Evolutionary conservation across 495 filamentous ascomycete species (phyloP).

Genomic region (Aspergillus leporis): DNA sequence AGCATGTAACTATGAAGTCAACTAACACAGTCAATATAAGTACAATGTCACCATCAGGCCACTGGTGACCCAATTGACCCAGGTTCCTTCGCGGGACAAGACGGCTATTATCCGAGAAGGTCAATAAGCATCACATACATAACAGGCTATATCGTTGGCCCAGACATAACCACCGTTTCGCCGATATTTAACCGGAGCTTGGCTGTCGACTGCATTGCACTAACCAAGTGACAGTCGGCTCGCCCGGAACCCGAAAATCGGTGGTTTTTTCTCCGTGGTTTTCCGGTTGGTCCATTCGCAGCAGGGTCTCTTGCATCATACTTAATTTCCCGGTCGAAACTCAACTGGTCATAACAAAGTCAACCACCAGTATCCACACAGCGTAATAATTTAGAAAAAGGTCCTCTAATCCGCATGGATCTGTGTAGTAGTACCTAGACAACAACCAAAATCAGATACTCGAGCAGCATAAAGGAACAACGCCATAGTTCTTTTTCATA

Average conservation of each 20-base stretch:
- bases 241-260: not conserved
- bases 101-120: not conserved
- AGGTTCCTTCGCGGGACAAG: not conserved
- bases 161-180: not conserved
- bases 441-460: not conserved
- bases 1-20: not conserved
- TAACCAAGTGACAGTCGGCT: not conserved
- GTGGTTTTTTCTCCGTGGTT: not conserved
- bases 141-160: not conserved
- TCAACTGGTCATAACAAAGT: too few relatives aligned
- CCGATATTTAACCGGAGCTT: not conserved
- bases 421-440: not conserved
- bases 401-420: not conserved
- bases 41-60: not conserved
- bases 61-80: not conserved
- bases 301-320: too few relatives aligned
- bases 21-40: not conserved
- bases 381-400: too few relatives aligned
- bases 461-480: not conserved
- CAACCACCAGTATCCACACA: too few relatives aligned
- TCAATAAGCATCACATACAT: not conserved
- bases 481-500: not conserved
- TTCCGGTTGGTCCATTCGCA: not conserved
- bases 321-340: too few relatives aligned
- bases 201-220: not conserved